Base-by-base conservation (phyloP, 306 rosid species). In the Cicer chorassanicum region DNA sequence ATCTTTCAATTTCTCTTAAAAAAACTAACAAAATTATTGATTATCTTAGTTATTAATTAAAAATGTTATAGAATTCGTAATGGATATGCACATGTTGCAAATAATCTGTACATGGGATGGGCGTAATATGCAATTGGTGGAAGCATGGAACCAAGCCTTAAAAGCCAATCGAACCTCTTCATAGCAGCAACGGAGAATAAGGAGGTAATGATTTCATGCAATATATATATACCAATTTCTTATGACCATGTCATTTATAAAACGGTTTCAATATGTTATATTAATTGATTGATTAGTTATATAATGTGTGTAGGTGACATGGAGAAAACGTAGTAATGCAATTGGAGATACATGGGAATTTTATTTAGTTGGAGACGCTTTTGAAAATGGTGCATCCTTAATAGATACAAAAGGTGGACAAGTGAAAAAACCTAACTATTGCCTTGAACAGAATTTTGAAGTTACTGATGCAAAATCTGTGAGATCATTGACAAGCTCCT, bases 161-260 rank as follows among this genome's bases (percentile, higher is more conserved):
- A 83, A 77, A 83, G 87, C 4, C 64, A 83, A 60, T 51, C 87
- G 1, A 83, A 76, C 65, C 87, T 83, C 53, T 80, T 83, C 51
- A 80, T 83, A 65, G 87, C 87, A 43, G 82, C 87, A 36, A 50
- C 65, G 0, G 82, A 82, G 29, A 76, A 6, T 3, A 76, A 55
- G 8, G 87, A 83, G 84, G 84, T 79, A 70, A 68, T 1, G 59
- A 6, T 13, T 51, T 62, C n/a, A 74, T 16, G 11, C 24, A 50
- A 12, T 39, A 18, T 39, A 16, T 24, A 24, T 24, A 24, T 5
- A 38, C 9, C 2, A 34, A 60, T 6, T 5, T 24, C 7, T 29
- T 3, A n/a, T n/a, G n/a, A n/a, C n/a, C n/a, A n/a, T n/a, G n/a
- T n/a, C n/a, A n/a, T n/a, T n/a, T n/a, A n/a, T n/a, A n/a, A n/a